Conservation (phyloP, 2,329 filamentous ascomycete genomes). For the Chalara sp. region DNA sequence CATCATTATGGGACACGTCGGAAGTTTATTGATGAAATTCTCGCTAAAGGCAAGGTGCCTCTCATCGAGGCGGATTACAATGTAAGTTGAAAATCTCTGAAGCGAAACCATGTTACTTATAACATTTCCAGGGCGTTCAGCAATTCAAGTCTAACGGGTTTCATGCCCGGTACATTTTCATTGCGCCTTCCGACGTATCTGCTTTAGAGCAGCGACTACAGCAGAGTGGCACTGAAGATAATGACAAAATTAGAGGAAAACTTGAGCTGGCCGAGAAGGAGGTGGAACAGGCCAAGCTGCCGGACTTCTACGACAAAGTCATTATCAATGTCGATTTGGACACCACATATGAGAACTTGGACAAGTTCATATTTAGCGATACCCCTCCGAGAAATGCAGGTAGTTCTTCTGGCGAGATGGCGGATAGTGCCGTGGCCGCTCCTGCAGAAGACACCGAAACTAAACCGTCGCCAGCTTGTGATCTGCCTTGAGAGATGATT, state of each 20-base stretch:
- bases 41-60: slow-evolving; percentile 52
- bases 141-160: slow-evolving; percentile 52
- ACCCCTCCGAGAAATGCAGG: not conserved
- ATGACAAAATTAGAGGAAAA: slow-evolving; percentile 39
- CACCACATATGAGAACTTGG: slow-evolving; percentile 40
- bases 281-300: slow-evolving; percentile 37
- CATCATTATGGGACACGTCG: slow-evolving; percentile 50
- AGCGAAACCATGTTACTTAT: too few relatives aligned
- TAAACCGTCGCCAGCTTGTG: too few relatives aligned
- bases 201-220: slow-evolving; percentile 36
- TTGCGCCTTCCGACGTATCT: slow-evolving; percentile 34
- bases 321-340: slow-evolving; percentile 46
- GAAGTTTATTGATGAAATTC: slow-evolving; percentile 44
- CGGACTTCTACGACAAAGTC: slow-evolving; percentile 42
- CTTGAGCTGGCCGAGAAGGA: slow-evolving; percentile 34
- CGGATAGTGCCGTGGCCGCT: not conserved
- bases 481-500: too few relatives aligned
- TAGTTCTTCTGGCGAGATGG: not conserved
- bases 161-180: slow-evolving; percentile 46
- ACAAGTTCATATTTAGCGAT: slow-evolving; percentile 38
- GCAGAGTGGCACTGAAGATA: slow-evolving; percentile 34
- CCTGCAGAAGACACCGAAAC: not conserved
- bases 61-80: slow-evolving; percentile 46
- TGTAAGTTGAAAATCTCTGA: slow-evolving; percentile 31
- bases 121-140: slow-evolving; percentile 39